phyloP scores from a whole-genome alignment of 345 rosid species.

The Lepidium aucheri region DNA sequence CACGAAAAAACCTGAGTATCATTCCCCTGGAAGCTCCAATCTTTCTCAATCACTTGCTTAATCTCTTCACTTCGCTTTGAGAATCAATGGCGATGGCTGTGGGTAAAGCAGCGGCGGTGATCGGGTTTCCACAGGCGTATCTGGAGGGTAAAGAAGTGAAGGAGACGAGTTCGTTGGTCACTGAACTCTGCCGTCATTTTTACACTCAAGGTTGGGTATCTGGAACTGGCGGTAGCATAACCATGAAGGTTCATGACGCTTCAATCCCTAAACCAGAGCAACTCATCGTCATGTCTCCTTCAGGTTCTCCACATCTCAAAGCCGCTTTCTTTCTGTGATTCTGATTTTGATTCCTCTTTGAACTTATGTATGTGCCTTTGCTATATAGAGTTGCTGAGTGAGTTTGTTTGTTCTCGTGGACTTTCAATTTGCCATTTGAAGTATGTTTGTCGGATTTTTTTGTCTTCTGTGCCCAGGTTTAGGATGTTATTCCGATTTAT shows the following conservation, averaged over 20 bases:
- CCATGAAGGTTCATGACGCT: slow-evolving; percentile 73
- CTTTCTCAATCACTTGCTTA: slow-evolving; percentile 1
- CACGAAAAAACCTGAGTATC: slow-evolving; percentile 1
- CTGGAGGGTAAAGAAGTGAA: slow-evolving; percentile 51
- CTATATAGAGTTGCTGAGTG: neutral
- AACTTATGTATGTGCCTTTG: neutral
- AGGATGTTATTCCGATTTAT: neutral
- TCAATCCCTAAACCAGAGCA: slow-evolving; percentile 60
- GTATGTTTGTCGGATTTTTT: neutral
- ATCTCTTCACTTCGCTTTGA: neutral
- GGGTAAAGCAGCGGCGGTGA: slow-evolving; percentile 14
- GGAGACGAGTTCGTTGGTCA: slow-evolving; percentile 51
- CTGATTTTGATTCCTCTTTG: neutral
- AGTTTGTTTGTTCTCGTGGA: neutral
- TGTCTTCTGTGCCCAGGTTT: neutral
- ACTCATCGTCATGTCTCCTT: slow-evolving; percentile 93
- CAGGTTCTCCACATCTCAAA: slow-evolving; percentile 41
- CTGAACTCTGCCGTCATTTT: slow-evolving; percentile 86
- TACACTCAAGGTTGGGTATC: slow-evolving; percentile 91
- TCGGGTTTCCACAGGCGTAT: slow-evolving; percentile 54
- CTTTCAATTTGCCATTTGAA: neutral
- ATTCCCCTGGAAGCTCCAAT: neutral
- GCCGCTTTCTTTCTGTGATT: neutral
- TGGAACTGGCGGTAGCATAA: slow-evolving; percentile 93
- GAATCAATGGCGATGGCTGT: slow-evolving; percentile 28